Conservation (phyloP, 139 green algal genomes). For the Volvox africanus region DNA sequence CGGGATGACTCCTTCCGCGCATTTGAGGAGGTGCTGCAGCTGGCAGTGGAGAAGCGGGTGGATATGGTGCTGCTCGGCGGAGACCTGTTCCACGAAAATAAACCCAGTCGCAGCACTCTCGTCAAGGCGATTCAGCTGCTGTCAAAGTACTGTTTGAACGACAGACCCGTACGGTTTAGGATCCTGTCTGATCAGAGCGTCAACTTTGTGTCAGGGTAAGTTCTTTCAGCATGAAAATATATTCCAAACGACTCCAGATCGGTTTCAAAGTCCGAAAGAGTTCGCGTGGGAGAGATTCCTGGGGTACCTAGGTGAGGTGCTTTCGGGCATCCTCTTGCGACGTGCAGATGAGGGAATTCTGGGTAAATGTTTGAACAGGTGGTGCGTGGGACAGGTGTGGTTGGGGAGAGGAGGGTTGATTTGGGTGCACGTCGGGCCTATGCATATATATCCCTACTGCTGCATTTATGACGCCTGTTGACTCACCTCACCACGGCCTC, state of each 20-base stretch:
- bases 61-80: constrained; percentile 96
- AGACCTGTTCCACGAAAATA: constrained; percentile 99
- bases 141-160: constrained; percentile 84
- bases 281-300: too few relatives aligned
- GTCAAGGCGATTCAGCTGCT: constrained; percentile 88
- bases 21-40: constrained; percentile 93
- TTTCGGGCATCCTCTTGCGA: too few relatives aligned
- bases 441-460: too few relatives aligned
- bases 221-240: too few relatives aligned
- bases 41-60: constrained; percentile 67
- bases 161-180: constrained; percentile 79
- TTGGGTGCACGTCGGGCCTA: too few relatives aligned
- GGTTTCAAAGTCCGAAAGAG: not conserved
- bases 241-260: not conserved
- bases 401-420: too few relatives aligned
- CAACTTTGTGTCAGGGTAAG: constrained; percentile 89
- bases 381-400: too few relatives aligned
- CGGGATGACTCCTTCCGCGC: constrained; percentile 93
- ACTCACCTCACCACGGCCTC: too few relatives aligned
- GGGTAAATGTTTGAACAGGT: too few relatives aligned
- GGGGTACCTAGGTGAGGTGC: too few relatives aligned
- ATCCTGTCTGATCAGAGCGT: constrained; percentile 84
- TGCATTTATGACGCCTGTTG: too few relatives aligned
- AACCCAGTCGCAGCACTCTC: constrained; percentile 85
- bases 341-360: too few relatives aligned